Evolutionary conservation across 345 rosid species (phyloP).

Genomic region (Linum trigynum): DNA sequence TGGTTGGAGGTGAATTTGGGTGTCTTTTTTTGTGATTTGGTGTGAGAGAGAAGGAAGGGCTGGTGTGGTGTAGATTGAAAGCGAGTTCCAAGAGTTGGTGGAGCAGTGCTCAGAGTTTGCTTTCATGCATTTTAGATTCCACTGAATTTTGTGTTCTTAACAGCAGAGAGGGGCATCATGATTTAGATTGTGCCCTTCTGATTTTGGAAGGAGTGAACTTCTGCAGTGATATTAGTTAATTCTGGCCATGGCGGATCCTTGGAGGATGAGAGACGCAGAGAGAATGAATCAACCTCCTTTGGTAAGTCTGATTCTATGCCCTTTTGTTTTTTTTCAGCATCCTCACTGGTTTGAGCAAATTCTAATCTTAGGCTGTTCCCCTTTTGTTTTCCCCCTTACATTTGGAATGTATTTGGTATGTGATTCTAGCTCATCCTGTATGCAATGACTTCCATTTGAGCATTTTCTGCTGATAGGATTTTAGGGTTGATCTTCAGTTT

Average conservation of each 20-base stretch:
- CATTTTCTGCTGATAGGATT: neutral
- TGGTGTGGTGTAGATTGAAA: neutral
- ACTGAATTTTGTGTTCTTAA: neutral
- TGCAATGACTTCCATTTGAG: neutral
- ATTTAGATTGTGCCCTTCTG: constrained; percentile 14
- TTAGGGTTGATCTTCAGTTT: neutral
- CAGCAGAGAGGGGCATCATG: neutral
- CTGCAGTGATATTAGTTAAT: constrained; percentile 5
- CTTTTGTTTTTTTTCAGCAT: neutral
- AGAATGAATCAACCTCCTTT: constrained; percentile 66
- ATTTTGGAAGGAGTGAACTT: constrained; percentile 18
- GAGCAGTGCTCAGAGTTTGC: neutral
- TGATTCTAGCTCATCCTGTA: too few species aligned
- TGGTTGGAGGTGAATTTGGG: neutral
- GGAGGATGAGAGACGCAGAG: constrained; percentile 34
- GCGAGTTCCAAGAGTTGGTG: neutral
- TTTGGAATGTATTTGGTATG: neutral
- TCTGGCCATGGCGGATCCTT: constrained; percentile 18
- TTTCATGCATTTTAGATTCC: constrained; percentile 10
- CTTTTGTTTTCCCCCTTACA: constrained; percentile 6
- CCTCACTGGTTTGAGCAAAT: too few species aligned
- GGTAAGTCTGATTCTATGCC: constrained; percentile 31
- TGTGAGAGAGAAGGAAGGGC: neutral
- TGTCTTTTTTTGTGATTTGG: neutral
- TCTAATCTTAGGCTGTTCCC: constrained; percentile 6